Conservation (phyloP, 2,329 filamentous ascomycete genomes). For the Cercospora zeae-maydis region DNA sequence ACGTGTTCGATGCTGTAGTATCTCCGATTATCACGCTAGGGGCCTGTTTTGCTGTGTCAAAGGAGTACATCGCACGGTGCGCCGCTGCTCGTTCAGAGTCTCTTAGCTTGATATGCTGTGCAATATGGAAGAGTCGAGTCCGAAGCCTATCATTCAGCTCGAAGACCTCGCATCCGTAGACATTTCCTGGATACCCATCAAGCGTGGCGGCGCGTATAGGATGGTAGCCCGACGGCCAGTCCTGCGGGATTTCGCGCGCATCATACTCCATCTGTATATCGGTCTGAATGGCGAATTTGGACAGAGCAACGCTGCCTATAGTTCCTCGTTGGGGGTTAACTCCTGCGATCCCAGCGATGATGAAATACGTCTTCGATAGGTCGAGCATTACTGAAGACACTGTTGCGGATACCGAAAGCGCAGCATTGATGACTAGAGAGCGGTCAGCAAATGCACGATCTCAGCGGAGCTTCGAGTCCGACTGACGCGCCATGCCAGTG, state of each 20-base stretch:
- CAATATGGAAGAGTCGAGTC: constrained; percentile 28
- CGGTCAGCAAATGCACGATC: too few species aligned
- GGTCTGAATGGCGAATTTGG: constrained; percentile 28
- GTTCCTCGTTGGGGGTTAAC: constrained; percentile 27
- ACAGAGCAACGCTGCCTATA: constrained; percentile 27
- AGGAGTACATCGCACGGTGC: constrained; percentile 34
- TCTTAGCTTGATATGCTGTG: constrained; percentile 29
- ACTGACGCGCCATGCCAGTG: constrained; percentile 47
- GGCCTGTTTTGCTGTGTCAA: constrained; percentile 27
- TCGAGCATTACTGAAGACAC: constrained; percentile 25
- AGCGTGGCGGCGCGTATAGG: constrained; percentile 25
- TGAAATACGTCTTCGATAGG: constrained; percentile 27
- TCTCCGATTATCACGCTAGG: constrained; percentile 36
- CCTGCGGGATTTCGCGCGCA: constrained; percentile 21
- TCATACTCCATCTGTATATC: constrained; percentile 29
- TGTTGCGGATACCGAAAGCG: constrained; percentile 19
- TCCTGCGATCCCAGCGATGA: constrained; percentile 33
- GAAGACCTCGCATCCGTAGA: constrained; percentile 40
- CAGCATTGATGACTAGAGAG: constrained; percentile 32
- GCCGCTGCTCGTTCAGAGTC: constrained; percentile 31
- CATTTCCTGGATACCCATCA: constrained; percentile 24
- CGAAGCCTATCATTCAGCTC: constrained; percentile 37
- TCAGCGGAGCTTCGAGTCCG: too few species aligned
- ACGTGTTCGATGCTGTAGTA: constrained; percentile 33
- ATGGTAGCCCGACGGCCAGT: constrained; percentile 26